phyloP scores from a whole-genome alignment of 2,329 filamentous ascomycete genomes.

The Xylariaceae sp. region DNA sequence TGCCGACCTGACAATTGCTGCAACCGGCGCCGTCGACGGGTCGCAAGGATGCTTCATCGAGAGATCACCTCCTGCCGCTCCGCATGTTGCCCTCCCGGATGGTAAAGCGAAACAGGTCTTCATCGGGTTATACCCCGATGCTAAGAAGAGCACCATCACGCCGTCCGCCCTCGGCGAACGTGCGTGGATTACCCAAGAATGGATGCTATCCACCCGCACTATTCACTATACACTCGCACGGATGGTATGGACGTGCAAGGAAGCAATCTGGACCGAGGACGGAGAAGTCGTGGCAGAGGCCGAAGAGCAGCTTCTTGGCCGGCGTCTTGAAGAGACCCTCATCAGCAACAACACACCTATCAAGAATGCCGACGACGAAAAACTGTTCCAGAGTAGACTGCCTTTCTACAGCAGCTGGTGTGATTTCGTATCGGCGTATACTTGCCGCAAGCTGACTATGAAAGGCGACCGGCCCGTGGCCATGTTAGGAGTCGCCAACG shows the following conservation, averaged over 20 bases:
- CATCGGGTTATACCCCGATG: neutral
- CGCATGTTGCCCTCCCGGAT: neutral
- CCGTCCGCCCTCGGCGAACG: neutral
- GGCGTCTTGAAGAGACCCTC: neutral
- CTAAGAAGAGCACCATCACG: neutral
- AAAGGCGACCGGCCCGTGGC: neutral
- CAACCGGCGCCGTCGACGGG: neutral
- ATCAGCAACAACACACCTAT: neutral
- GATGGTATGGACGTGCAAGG: neutral
- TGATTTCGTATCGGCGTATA: neutral
- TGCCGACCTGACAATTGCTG: neutral
- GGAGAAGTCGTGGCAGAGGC: neutral
- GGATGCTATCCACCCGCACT: neutral
- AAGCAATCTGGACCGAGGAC: neutral
- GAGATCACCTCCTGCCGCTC: neutral
- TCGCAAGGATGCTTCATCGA: neutral
- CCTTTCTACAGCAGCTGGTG: neutral
- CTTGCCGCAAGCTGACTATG: neutral
- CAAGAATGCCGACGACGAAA: neutral
- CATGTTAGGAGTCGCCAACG: neutral
- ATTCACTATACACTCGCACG: neutral
- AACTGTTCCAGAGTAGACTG: neutral
- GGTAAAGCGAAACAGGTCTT: neutral
- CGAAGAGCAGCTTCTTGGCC: neutral
- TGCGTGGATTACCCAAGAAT: neutral